phyloP scores from a whole-genome alignment of 495 filamentous ascomycete genomes.

The Chaetomium fimeti region DNA sequence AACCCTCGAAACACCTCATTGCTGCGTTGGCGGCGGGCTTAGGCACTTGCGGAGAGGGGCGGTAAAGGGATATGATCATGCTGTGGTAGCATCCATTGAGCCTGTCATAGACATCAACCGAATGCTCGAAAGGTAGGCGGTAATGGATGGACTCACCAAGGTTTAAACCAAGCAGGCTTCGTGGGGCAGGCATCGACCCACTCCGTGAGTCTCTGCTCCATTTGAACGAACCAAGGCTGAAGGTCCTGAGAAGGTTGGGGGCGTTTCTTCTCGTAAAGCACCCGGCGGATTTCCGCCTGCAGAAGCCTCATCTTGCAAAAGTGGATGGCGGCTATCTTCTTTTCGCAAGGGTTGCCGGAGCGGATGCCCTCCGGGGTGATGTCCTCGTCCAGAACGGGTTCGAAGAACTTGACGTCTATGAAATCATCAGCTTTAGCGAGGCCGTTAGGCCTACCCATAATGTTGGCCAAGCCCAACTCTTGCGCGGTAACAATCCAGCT shows the following conservation, averaged over 20 bases:
- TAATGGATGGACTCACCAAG: conserved; percentile 44
- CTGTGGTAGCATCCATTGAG: conserved; percentile 75
- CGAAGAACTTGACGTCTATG: conserved; percentile 79
- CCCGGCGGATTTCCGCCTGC: conserved; percentile 80
- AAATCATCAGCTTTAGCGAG: conserved; percentile 76
- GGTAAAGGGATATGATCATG: conserved; percentile 78
- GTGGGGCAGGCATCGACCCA: conserved; percentile 59
- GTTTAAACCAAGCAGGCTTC: conserved; percentile 49
- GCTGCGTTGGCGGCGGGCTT: conserved; percentile 75
- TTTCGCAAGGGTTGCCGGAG: conserved; percentile 63
- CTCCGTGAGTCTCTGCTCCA: conserved; percentile 70
- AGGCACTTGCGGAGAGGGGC: conserved; percentile 87
- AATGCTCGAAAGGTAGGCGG: not conserved
- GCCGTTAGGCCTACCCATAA: conserved; percentile 76
- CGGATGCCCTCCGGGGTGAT: conserved; percentile 77
- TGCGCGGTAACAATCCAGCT: conserved; percentile 83
- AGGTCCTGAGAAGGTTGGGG: conserved; percentile 67
- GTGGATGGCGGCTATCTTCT: conserved; percentile 85
- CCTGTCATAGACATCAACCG: conserved; percentile 46
- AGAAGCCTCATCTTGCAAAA: conserved; percentile 88
- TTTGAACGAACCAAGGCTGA: conserved; percentile 80
- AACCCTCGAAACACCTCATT: conserved; percentile 74
- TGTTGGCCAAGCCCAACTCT: conserved; percentile 84
- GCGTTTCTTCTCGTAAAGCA: conserved; percentile 77
- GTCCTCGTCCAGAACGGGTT: conserved; percentile 70